Conservation (phyloP, 2,329 filamentous ascomycete species). For the Myotisia sp. region DNA sequence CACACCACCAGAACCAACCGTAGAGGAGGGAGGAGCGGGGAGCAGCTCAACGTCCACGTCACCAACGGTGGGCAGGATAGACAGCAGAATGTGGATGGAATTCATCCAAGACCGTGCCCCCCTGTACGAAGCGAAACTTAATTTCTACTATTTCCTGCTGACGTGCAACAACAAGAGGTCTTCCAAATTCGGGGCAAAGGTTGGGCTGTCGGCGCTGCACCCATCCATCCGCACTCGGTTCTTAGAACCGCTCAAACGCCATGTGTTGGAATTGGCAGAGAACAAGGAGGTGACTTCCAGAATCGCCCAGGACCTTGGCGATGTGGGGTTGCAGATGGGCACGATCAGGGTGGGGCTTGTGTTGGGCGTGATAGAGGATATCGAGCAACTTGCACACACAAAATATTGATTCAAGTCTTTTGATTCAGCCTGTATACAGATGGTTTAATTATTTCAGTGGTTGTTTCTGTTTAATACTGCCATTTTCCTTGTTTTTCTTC, state of each 20-base stretch:
- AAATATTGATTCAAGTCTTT: no score
- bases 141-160: conserved; percentile 42
- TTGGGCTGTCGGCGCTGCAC: conserved; percentile 32
- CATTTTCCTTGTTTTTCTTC: no score
- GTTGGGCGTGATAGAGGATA: conserved; percentile 9
- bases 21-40: conserved; percentile 9
- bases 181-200: conserved; percentile 30
- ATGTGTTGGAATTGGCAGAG: conserved; percentile 6
- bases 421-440: no score
- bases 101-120: conserved; percentile 33
- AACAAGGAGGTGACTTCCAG: conserved; percentile 6
- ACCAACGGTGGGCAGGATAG: background rate
- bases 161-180: no score
- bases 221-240: conserved; percentile 22
- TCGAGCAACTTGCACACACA: conserved; percentile 6
- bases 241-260: conserved; percentile 19
- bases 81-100: conserved; percentile 26
- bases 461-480: no score
- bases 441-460: no score
- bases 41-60: conserved; percentile 11
- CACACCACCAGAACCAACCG: conserved; percentile 20
- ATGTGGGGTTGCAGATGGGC: conserved; percentile 7
- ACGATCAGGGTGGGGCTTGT: conserved; percentile 9
- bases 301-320: conserved; percentile 10
- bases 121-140: conserved; percentile 43